A percentile compares a stretch with the other conserved stretches of the same genome.
These are phyloP conservation scores for Fusarium aywerte DNA, from an alignment of 2,329 filamentous ascomycete genomes.

Conservation along the genomic window DNA sequence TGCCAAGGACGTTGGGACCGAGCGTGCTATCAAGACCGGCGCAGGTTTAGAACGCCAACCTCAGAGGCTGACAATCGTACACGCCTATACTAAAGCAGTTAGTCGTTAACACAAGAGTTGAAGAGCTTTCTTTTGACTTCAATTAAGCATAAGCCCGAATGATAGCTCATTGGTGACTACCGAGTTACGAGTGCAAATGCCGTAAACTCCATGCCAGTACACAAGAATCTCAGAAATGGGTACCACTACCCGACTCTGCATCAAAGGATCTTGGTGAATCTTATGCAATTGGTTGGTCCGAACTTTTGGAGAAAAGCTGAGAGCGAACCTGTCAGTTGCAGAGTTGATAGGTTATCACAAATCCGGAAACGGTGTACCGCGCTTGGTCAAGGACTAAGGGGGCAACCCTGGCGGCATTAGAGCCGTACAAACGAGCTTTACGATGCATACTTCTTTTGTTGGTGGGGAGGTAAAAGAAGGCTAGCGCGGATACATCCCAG, in stretches of 20 bases:
- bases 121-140: background rate
- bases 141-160: background rate
- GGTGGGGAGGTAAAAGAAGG: slow-evolving; percentile 21
- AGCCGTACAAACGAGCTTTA: background rate
- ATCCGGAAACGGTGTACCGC: slow-evolving; percentile 21
- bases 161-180: background rate
- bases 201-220: background rate
- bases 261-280: background rate
- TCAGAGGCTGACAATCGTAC: background rate
- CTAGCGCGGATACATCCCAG: slow-evolving; percentile 2
- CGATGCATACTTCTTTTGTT: background rate
- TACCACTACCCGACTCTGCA: background rate
- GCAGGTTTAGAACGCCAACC: background rate
- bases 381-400: background rate
- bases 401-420: background rate
- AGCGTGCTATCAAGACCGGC: background rate
- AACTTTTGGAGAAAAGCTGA: slow-evolving; percentile 7
- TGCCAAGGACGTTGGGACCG: slow-evolving; percentile 16
- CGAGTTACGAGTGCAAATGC: slow-evolving; percentile 3
- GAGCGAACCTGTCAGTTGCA: slow-evolving; percentile 4
- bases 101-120: background rate
- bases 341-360: slow-evolving; percentile 11
- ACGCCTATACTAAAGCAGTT: background rate
- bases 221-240: background rate
- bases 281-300: slow-evolving; percentile 15